A percentile compares a stretch with the other conserved stretches of the same genome.
Conservation (phyloP, 1,139 yeast species). For the Candida tetrigidarum region DNA sequence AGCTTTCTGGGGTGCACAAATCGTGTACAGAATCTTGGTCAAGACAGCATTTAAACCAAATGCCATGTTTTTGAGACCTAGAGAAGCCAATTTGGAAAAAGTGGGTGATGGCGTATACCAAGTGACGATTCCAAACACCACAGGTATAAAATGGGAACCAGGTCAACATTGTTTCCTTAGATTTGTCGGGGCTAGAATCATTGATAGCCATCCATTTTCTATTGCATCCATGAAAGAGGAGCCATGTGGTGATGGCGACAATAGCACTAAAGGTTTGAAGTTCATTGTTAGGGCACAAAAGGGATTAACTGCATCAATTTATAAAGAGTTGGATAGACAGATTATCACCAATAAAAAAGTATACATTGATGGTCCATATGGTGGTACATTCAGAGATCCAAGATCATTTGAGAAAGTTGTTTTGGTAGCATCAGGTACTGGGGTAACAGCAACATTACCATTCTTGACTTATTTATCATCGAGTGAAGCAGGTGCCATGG, state of each 20-base stretch:
- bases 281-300: slow-evolving; percentile 53
- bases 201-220: slow-evolving; percentile 69
- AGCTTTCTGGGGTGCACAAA: slow-evolving; percentile 58
- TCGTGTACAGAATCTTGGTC: slow-evolving; percentile 52
- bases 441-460: slow-evolving; percentile 59
- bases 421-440: slow-evolving; percentile 55
- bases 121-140: slow-evolving; percentile 41
- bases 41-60: slow-evolving; percentile 55
- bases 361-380: slow-evolving; percentile 66
- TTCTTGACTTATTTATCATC: slow-evolving; percentile 36
- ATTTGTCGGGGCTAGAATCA: slow-evolving; percentile 45
- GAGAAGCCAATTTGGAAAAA: slow-evolving; percentile 41
- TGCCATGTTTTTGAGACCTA: slow-evolving; percentile 48
- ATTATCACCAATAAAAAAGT: slow-evolving; percentile 34
- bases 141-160: slow-evolving; percentile 53
- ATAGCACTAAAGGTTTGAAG: slow-evolving; percentile 35
- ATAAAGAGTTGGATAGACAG: slow-evolving; percentile 30
- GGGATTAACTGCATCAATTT: slow-evolving; percentile 51
- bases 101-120: slow-evolving; percentile 42
- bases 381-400: slow-evolving; percentile 57
- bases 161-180: slow-evolving; percentile 66
- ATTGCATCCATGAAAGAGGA: slow-evolving; percentile 42
- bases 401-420: slow-evolving; percentile 52
- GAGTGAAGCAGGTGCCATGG: slow-evolving; percentile 17
- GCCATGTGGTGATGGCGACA: too few relatives aligned